Evolutionary conservation across 1,139 yeast species (phyloP).

Genomic region (Sugiyamaella sp.): DNA sequence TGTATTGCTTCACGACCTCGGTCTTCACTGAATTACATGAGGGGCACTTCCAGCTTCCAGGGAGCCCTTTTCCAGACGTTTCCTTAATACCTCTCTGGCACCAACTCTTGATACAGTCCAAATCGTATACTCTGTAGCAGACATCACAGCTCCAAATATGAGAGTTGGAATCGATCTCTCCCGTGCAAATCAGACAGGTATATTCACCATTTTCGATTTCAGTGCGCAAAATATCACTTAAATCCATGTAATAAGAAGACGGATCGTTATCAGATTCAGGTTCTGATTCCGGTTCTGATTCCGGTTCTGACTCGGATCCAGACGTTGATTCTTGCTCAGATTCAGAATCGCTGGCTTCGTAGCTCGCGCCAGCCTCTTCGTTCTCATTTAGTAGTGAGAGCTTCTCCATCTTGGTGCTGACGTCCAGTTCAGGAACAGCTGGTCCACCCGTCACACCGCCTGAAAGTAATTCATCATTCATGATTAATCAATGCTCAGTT

Average conservation of each 20-base stretch:
- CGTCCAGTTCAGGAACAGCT: too few species aligned
- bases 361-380: too few species aligned
- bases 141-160: constrained; percentile 72
- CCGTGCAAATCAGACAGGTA: constrained; percentile 81
- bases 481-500: too few species aligned
- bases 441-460: too few species aligned
- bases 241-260: constrained; percentile 30
- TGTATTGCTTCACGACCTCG: constrained; percentile 61
- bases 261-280: constrained; percentile 15
- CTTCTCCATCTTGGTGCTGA: too few species aligned
- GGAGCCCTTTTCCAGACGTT: constrained; percentile 18
- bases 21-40: constrained; percentile 65
- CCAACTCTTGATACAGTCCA: constrained; percentile 82
- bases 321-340: too few species aligned
- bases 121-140: constrained; percentile 80
- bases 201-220: constrained; percentile 73
- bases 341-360: too few species aligned
- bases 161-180: constrained; percentile 70
- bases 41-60: constrained; percentile 78
- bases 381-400: too few species aligned
- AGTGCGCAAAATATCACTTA: constrained; percentile 41
- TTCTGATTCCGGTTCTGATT: constrained; percentile 6
- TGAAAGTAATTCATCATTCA: too few species aligned
- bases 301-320: constrained; percentile 5
- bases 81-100: constrained; percentile 59